Percentiles rank a stretch among this genome's conserved stretches.
phyloP scores from a whole-genome alignment of 2,329 filamentous ascomycete species.

The Fusarium sp. region DNA sequence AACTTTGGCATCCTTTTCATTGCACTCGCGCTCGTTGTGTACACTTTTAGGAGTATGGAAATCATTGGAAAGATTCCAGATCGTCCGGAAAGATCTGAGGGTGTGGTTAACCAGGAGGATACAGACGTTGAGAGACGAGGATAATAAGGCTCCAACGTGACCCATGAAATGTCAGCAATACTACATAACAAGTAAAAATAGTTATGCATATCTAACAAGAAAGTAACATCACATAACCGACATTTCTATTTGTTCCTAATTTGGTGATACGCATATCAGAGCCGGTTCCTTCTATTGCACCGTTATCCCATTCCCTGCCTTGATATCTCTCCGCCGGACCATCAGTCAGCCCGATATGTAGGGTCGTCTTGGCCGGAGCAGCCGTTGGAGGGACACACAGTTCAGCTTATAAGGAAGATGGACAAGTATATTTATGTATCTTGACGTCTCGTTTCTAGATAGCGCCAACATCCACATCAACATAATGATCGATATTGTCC shows the following conservation, averaged over 20 bases:
- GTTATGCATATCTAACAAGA: background rate
- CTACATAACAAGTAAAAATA: background rate
- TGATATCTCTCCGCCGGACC: background rate
- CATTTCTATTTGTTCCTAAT: background rate
- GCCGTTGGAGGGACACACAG: background rate
- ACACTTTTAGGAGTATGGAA: slow-evolving; percentile 62
- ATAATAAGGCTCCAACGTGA: background rate
- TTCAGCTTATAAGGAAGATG: background rate
- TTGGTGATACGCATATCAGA: background rate
- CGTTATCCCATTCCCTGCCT: background rate
- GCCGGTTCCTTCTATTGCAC: background rate
- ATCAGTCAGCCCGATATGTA: slow-evolving; percentile 24
- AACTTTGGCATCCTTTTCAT: slow-evolving; percentile 59
- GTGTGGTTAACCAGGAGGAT: slow-evolving; percentile 34
- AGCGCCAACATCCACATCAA: background rate
- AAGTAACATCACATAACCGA: background rate
- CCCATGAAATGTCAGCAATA: no score
- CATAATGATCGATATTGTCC: slow-evolving; percentile 48
- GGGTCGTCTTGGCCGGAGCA: slow-evolving; percentile 11
- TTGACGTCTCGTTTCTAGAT: background rate
- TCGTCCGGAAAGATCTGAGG: slow-evolving; percentile 28
- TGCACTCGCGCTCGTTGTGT: slow-evolving; percentile 55
- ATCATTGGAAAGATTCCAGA: slow-evolving; percentile 57
- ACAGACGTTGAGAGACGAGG: slow-evolving; percentile 30
- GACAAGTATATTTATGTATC: background rate